Base-by-base conservation (phyloP, 1,284 basidiomycete genomes). In the Caloboletus inedulis region DNA sequence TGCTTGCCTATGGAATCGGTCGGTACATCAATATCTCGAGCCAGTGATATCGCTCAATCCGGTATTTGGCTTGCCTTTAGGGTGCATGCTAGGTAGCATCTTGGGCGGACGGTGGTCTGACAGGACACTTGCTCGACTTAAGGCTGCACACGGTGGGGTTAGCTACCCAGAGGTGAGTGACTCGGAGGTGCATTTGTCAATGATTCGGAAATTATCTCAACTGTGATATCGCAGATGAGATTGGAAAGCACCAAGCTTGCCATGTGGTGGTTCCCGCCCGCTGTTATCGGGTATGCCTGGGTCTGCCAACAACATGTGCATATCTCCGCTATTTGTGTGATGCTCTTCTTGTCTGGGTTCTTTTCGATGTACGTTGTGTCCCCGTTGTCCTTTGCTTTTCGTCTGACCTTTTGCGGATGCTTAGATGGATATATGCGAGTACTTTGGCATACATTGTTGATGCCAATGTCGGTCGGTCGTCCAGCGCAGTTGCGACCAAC, bases 101-200 rank as follows among this genome's bases (percentile, higher is more conserved):
- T 57, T 86, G 0, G 93, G 92, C 2, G 93, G 93, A 0, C 73
- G 84, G 10, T 91, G 84, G 73, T 90, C 87, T 2, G 93, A 95
- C 66, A 68, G 72, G 47, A 76, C 83, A 31, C 76, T 94, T 31
- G 66, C 71, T 8, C 72, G 73, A 34, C 71, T 88, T 30, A 88
- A 81, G 57, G 77, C 73, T 29, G 71, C 74, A 36, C 87, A 90
- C 58, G 82, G 80, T 0, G 89, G 87, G 0, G 71, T 77, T 29
- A 75, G 76, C 40, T 74, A 77, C 48, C 81, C 90, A 10, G 91
- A 93, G 77, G 87, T 84, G 54, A 65, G 73, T 35, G 10, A 46
- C n/a, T 40, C 7, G 33, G 21, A 18, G 30, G 5, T 35, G 23
- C 21, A 19, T 7, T 13, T 14, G 8, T 31, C 14, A 12, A 5